Conservation (phyloP, 306 rosid species). For the Lathyrus tuberosus region DNA sequence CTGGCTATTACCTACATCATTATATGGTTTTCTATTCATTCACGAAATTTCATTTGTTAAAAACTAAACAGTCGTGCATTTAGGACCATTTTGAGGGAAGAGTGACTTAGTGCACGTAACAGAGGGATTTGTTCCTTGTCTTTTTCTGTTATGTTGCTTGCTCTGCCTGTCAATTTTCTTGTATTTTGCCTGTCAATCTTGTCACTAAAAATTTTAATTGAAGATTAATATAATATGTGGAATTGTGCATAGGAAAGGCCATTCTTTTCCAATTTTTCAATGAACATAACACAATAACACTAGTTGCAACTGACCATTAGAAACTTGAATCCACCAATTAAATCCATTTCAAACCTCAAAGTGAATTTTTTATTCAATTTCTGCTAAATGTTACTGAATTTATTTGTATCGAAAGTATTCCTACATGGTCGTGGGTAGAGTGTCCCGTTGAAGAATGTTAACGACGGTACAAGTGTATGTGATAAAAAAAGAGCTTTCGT, state of each 20-base stretch:
- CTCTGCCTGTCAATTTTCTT: not conserved
- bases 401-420: not conserved
- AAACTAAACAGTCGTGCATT: too few species aligned
- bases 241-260: conserved; percentile 19
- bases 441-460: too few species aligned
- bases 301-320: too few species aligned
- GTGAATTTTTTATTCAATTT: conserved; percentile 13
- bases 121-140: conserved; percentile 81
- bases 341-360: not conserved
- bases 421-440: too few species aligned
- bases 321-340: conserved; percentile 4
- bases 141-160: conserved; percentile 69
- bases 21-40: too few species aligned
- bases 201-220: conserved; percentile 6
- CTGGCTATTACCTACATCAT: too few species aligned
- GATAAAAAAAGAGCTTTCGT: too few species aligned
- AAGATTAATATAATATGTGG: not conserved
- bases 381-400: not conserved
- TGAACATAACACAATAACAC: too few species aligned
- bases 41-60: too few species aligned
- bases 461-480: too few species aligned
- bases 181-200: conserved; percentile 16
- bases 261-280: too few species aligned
- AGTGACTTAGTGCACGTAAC: conserved; percentile 69
- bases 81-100: too few species aligned